Base-by-base conservation (phyloP, 2,329 filamentous ascomycete species). In the Leptodontidium sp. region DNA sequence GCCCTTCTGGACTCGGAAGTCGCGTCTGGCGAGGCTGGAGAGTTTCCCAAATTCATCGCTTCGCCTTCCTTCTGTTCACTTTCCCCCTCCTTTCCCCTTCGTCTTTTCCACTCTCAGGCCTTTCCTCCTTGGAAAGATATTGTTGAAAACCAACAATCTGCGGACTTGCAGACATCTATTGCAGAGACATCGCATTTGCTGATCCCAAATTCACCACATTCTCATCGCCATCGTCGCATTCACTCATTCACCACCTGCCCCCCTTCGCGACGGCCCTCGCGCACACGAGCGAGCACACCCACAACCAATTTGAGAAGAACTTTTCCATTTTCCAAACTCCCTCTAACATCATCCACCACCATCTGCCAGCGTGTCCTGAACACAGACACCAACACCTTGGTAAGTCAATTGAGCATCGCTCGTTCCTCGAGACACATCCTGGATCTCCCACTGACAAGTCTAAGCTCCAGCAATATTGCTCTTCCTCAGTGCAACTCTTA, bases 291-390 rank as follows among this genome's bases (percentile, higher is more conserved):
- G 32, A 35, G 15, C 9, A 38, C 55, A 43, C 32, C 55, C 17
- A 58, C 35, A 38, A 58, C 35, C 21, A 35, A 40, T 40, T 40
- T 35, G 15, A 35, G 12, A 40, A 21, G 24, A 9, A 14, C 8
- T 40, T n/a, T 58, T 40, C 35, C 32, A 58, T 11, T 2, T 1
- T n/a, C 55, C 21, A n/a, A 38, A 17, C 5, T 40, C n/a, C 26
- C 14, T 14, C 15, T 17, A 21, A 58, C 17, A 12, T 24, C 55
- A 24, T 38, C 32, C 29, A 35, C 35, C 53, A 38, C 15, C 53
- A 57, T 40, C 55, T 32, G n/a, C 55, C 52, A 58, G 2, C n/a
- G 55, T 43, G 55, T 58, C 35, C n/a, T 24, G 35, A 43, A 40
- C 55, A 58, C 32, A 38, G 35, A n/a, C n/a, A 58, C 8, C 1